These are phyloP conservation scores for Leishmania tropica DNA, from an alignment of 208 protist species.

Conservation along the genomic window DNA sequence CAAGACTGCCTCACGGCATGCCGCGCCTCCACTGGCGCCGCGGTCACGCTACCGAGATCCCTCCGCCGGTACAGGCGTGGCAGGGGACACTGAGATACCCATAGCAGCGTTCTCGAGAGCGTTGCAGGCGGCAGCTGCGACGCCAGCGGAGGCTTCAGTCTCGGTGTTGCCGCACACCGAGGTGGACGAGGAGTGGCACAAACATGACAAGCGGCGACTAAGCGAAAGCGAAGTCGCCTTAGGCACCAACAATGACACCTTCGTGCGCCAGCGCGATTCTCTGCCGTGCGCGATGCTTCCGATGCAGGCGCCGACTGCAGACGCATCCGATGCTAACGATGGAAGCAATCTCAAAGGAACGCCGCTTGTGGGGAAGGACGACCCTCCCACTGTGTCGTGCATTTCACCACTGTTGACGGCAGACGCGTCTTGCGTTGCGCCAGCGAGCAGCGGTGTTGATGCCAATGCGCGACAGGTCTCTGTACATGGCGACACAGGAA, in stretches of 20 bases:
- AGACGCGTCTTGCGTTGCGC: background rate
- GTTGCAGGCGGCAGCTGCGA: background rate
- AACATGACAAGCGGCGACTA: background rate
- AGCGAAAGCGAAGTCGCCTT: background rate
- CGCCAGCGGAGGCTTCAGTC: background rate
- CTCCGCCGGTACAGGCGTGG: background rate
- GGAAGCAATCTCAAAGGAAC: background rate
- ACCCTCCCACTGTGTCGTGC: background rate
- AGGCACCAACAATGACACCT: background rate
- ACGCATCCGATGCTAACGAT: background rate
- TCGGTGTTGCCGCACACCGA: background rate
- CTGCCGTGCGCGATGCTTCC: background rate
- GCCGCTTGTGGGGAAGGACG: background rate
- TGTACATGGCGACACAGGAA: background rate
- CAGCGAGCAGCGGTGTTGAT: background rate
- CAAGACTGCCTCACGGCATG: background rate
- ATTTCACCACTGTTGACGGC: background rate
- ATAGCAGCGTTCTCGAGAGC: background rate
- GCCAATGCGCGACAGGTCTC: background rate
- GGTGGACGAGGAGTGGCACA: too few species aligned
- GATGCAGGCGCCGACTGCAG: background rate
- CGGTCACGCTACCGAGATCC: constrained; percentile 10
- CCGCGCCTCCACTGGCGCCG: background rate
- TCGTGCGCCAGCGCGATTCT: background rate
- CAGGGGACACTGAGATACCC: background rate